Percentiles rank a stretch among this genome's conserved stretches.
Evolutionary conservation across 2,329 filamentous ascomycete species (phyloP).

Genomic region (Akanthomyces muscarius): DNA sequence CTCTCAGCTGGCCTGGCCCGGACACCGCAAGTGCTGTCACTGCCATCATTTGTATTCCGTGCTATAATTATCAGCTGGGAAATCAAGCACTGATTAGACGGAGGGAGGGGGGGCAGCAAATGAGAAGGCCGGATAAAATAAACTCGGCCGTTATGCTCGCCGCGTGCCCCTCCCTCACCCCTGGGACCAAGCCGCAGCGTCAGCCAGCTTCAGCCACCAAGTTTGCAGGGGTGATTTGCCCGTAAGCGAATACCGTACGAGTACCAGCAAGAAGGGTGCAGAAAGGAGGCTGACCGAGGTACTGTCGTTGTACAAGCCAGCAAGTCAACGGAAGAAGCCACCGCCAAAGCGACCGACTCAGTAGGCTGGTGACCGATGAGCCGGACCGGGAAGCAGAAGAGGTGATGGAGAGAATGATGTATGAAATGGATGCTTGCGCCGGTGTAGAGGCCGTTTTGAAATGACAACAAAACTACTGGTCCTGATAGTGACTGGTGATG

Average conservation of each 20-base stretch:
- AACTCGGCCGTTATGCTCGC: conserved; percentile 3
- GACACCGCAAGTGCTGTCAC: too few relatives aligned
- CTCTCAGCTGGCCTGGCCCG: background rate
- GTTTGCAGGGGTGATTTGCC: background rate
- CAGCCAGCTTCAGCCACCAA: conserved; percentile 5
- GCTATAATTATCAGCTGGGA: background rate
- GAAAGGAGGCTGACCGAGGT: background rate
- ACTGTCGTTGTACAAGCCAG: background rate
- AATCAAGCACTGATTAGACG: background rate
- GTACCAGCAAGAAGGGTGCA: background rate
- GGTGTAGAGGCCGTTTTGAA: background rate
- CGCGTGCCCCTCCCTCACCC: background rate
- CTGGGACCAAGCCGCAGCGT: conserved; percentile 5
- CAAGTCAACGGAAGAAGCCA: background rate
- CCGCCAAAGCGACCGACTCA: background rate
- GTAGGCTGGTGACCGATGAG: background rate
- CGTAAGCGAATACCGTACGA: background rate
- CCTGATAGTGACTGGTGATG: background rate
- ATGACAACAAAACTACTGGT: too few relatives aligned
- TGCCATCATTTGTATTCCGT: background rate
- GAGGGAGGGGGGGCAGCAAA: background rate
- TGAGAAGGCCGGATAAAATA: conserved; percentile 1
- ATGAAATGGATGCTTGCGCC: background rate
- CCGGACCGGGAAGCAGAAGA: background rate
- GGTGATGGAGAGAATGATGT: background rate